These are phyloP conservation scores for Tricladium varicosporioides DNA, from an alignment of 2,329 filamentous ascomycete species.

Conservation along the genomic window DNA sequence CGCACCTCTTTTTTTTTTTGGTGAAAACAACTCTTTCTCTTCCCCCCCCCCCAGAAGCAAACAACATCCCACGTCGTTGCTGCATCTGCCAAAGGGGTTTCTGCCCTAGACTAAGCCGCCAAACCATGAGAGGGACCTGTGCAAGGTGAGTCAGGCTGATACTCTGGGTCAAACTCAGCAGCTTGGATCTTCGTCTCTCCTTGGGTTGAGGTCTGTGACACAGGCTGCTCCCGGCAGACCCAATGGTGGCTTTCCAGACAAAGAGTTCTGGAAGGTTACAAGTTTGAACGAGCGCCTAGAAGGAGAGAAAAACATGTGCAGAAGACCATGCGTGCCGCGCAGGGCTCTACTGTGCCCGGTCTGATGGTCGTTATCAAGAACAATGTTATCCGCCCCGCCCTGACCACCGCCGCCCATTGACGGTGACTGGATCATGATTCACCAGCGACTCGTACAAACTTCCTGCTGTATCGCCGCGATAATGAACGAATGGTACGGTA, in stretches of 20 bases:
- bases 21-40: not conserved
- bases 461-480: not conserved
- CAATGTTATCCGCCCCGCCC: not conserved
- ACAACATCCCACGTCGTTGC: not conserved
- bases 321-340: not conserved
- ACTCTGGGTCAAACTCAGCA: slow-evolving; percentile 1
- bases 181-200: not conserved
- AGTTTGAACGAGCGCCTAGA: not conserved
- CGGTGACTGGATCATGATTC: not conserved
- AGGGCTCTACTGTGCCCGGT: not conserved
- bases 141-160: slow-evolving; percentile 7
- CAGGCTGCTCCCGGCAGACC: not conserved
- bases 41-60: not conserved
- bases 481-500: not conserved
- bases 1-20: not conserved
- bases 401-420: not conserved
- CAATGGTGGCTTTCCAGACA: not conserved
- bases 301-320: not conserved
- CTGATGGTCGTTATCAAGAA: not conserved
- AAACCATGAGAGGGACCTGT: not conserved
- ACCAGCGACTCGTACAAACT: no score
- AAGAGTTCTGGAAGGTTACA: not conserved
- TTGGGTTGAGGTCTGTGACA: slow-evolving; percentile 1
- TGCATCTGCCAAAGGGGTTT: not conserved
- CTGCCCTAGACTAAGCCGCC: not conserved